Evolutionary conservation across 2,329 filamentous ascomycete genomes (phyloP), one percentile per base, ranked within the genome.

Genomic region (Penicillium thymicola): DNA sequence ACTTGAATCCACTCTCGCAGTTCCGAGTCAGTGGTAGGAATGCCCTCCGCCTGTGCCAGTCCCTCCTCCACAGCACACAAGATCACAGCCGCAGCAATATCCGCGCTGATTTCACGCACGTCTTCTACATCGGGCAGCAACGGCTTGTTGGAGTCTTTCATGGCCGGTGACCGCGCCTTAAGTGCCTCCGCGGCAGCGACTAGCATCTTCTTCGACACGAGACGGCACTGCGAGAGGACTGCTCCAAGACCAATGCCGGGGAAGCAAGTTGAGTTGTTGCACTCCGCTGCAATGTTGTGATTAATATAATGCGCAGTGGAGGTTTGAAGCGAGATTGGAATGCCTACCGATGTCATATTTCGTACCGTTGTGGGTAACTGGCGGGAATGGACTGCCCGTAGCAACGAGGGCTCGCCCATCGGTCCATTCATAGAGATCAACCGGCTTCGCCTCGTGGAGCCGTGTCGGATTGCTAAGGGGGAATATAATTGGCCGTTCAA

Each of bases 261-360:
- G 72, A 95, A 96, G 16, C 88, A 88, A 34, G 89, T 89, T 0
- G 86, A 89, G 75, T 96, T 96, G 76, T 96, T 96, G 76, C 92
- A 96, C 73, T 96, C 91, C 25, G 90, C 90, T 67, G 59, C 73
- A 71, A 56, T 16, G 18, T 13, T 6, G 28, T 36, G 14, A 8
- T 23, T 28, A 34, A 21, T 23, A 25, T 25, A 27, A 25, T 30
- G 18, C 42, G 34, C 21, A 47, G 28, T 21, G 18, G 21, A 38
- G 21, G 9, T 36, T 11, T 18, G 9, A 5, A 23, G 2, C 2
- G 23, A 16, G 10, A n/a, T 16, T 40, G 16, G 10, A 4, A 10
- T 10, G 68, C 75, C 67, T 67, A 81, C 80, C 78, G 18, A 86
- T 79, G 41, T 85, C 81, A 53, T 81, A 81, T 64, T 79, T 76